Percentiles rank a stretch among this genome's conserved stretches.
phyloP scores from a whole-genome alignment of 495 filamentous ascomycete species.

The Polyplosphaeria fusca region DNA sequence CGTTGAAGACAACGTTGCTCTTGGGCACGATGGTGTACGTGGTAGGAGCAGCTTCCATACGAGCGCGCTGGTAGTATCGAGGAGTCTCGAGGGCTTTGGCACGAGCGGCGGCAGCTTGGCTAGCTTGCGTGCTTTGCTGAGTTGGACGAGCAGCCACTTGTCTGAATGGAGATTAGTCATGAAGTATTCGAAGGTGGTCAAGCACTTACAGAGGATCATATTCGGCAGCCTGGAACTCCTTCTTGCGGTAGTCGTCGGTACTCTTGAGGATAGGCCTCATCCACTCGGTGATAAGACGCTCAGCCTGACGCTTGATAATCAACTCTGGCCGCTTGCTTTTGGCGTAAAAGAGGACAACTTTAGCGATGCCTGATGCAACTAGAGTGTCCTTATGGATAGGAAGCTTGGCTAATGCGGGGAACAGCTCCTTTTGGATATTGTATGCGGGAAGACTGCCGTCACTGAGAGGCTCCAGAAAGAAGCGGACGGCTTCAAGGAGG shows the following conservation, averaged over 20 bases:
- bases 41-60: constrained; percentile 63
- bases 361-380: constrained; percentile 88
- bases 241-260: constrained; percentile 87
- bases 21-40: constrained; percentile 80
- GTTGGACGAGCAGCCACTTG: constrained; percentile 23
- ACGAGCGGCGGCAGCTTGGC: constrained; percentile 58
- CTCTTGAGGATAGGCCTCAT: constrained; percentile 91
- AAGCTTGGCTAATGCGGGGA: constrained; percentile 72
- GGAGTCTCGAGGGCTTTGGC: constrained; percentile 69
- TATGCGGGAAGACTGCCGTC: constrained; percentile 92
- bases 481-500: constrained; percentile 87
- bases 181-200: neutral
- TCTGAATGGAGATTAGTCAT: constrained; percentile 23
- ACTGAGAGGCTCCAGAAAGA: constrained; percentile 94
- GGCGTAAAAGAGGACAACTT: constrained; percentile 93
- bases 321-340: constrained; percentile 83
- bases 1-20: constrained; percentile 52
- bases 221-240: constrained; percentile 54
- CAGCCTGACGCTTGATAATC: constrained; percentile 87
- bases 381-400: constrained; percentile 87
- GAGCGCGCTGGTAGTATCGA: constrained; percentile 64
- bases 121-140: constrained; percentile 14
- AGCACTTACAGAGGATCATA: constrained; percentile 55
- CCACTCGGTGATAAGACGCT: constrained; percentile 89
- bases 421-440: constrained; percentile 93